Evolutionary conservation across 1,284 basidiomycete species (phyloP).

Genomic region (Ustilago shanxiensis): DNA sequence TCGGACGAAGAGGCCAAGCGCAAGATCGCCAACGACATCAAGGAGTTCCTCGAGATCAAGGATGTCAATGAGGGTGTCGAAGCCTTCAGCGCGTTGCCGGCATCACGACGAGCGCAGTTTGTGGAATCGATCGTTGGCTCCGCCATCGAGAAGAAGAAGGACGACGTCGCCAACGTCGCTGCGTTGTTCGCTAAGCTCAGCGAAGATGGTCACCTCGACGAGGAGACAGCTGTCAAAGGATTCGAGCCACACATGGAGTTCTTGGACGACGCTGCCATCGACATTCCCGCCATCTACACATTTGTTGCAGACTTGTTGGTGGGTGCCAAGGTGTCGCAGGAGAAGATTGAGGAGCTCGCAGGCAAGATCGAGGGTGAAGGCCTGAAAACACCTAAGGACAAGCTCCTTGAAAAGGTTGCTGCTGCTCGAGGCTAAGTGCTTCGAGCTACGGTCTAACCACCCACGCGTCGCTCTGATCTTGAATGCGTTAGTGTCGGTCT

Average conservation of each 20-base stretch:
- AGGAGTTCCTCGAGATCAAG: slow-evolving; percentile 73
- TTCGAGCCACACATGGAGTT: slow-evolving; percentile 78
- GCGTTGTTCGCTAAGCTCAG: slow-evolving; percentile 64
- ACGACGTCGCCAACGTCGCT: slow-evolving; percentile 77
- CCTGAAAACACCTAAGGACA: slow-evolving; percentile 66
- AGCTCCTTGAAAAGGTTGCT: slow-evolving; percentile 67
- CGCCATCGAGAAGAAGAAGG: slow-evolving; percentile 84
- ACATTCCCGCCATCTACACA: slow-evolving; percentile 86
- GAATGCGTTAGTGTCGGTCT: slow-evolving; percentile 23
- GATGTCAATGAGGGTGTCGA: slow-evolving; percentile 87
- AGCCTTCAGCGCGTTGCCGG: slow-evolving; percentile 74
- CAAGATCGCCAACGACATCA: slow-evolving; percentile 77
- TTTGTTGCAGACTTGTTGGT: slow-evolving; percentile 75
- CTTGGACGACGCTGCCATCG: slow-evolving; percentile 87
- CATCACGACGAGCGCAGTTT: slow-evolving; percentile 77
- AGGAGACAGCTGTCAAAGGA: slow-evolving; percentile 77
- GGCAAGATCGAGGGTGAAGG: slow-evolving; percentile 67
- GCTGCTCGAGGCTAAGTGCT: slow-evolving; percentile 40
- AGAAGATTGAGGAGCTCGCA: slow-evolving; percentile 64
- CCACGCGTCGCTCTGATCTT: slow-evolving; percentile 33
- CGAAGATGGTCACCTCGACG: slow-evolving; percentile 53
- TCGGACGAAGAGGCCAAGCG: slow-evolving; percentile 79
- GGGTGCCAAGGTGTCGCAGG: slow-evolving; percentile 51
- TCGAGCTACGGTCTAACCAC: slow-evolving; percentile 22
- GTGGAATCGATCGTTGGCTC: slow-evolving; percentile 80